Evolutionary conservation across 768 basidiomycete genomes (phyloP).

Genomic region (Russula virescens): DNA sequence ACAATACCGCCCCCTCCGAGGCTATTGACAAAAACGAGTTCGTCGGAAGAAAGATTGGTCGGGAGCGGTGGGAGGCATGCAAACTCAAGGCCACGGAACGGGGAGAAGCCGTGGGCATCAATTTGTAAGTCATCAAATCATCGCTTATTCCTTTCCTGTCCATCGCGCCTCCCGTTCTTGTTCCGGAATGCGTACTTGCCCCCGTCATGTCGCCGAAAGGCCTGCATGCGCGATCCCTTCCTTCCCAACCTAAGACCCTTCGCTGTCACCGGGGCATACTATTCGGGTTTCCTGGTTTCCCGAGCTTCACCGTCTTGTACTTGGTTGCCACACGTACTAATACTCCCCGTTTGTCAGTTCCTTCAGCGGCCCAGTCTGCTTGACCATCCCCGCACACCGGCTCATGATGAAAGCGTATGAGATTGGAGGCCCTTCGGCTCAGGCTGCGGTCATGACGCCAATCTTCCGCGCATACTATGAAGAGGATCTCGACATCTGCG

Average conservation of each 20-base stretch:
- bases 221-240: background rate
- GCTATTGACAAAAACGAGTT: slow-evolving; percentile 29
- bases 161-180: background rate
- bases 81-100: slow-evolving; percentile 31
- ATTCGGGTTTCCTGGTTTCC: background rate
- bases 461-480: slow-evolving; percentile 66
- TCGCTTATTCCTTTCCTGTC: background rate
- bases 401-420: slow-evolving; percentile 63
- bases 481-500: slow-evolving; percentile 56
- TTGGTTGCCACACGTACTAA: background rate
- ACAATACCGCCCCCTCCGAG: slow-evolving; percentile 33
- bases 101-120: slow-evolving; percentile 37
- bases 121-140: slow-evolving; percentile 36
- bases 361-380: slow-evolving; percentile 54
- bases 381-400: slow-evolving; percentile 67
- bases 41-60: slow-evolving; percentile 36
- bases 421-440: slow-evolving; percentile 53
- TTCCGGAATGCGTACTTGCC: background rate
- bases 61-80: slow-evolving; percentile 33
- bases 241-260: background rate
- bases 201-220: background rate
- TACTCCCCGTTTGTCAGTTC: slow-evolving; percentile 35
- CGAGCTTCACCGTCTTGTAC: background rate
- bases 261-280: background rate
- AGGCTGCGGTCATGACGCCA: slow-evolving; percentile 49